Conservation (phyloP, 1,139 yeast genomes). For the Yamadazyma dendronema region DNA sequence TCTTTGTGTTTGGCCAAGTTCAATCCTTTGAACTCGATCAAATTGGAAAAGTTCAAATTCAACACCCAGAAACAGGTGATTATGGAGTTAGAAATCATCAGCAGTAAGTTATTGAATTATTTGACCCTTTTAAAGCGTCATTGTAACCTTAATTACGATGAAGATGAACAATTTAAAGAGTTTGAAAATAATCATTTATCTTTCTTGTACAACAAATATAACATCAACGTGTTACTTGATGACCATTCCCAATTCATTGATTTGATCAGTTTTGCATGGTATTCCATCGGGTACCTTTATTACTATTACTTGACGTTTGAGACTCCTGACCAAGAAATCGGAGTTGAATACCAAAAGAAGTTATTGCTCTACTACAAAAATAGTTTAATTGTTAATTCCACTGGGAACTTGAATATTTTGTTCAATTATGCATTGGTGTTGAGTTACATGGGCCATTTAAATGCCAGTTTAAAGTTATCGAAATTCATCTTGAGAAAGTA, state of each 20-base stretch:
- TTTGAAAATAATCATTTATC: constrained; percentile 23
- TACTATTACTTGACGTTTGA: constrained; percentile 30
- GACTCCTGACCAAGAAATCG: constrained; percentile 23
- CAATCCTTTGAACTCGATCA: constrained; percentile 35
- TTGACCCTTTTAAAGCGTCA: constrained; percentile 22
- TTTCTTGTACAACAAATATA: constrained; percentile 38
- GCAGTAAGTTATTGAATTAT: constrained; percentile 22
- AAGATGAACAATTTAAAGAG: constrained; percentile 17
- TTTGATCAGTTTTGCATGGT: constrained; percentile 40
- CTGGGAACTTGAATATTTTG: constrained; percentile 31
- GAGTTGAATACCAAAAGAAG: constrained; percentile 18
- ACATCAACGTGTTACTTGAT: constrained; percentile 29
- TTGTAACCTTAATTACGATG: constrained; percentile 31
- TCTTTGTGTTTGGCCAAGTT: constrained; percentile 34
- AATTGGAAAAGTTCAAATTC: constrained; percentile 25
- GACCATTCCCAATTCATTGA: constrained; percentile 32
- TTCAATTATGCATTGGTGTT: constrained; percentile 40
- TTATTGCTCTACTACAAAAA: constrained; percentile 31
- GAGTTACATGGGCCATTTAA: constrained; percentile 27
- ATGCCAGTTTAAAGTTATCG: constrained; percentile 36
- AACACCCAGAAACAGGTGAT: constrained; percentile 24
- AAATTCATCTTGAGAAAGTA: constrained; percentile 43
- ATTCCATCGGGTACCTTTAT: constrained; percentile 34
- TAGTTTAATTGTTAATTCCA: constrained; percentile 39
- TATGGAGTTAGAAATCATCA: constrained; percentile 19